Base-by-base conservation (phyloP, 148 eudicot species). In the Amaranthus cruentus region DNA sequence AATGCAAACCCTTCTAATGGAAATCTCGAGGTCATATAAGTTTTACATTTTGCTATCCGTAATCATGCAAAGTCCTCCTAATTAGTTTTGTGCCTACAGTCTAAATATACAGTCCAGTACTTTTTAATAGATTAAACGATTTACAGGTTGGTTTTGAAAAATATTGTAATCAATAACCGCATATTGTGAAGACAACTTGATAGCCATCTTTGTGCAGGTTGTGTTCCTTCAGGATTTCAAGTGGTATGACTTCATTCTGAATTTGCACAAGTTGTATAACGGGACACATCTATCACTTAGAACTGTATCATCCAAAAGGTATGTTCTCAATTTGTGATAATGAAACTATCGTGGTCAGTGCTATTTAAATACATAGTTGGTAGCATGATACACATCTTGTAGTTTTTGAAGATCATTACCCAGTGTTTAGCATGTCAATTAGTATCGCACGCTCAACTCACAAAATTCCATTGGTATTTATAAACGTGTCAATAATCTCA, bases 191-290 rank as follows among this genome's bases (percentile, higher is more conserved):
- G 50, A 51, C 55, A 21, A 66, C 9, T 13, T 47, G n/a, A 57
- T 12, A 43, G 50, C 49, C 53, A 38, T 28, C 61, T 65, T 64
- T 71, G 58, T 72, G 73, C 90, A 95, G 98, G 90, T 87, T 71
- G 97, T 91, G 80, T 77, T 78, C 76, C 97, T 91, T 77, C 97
- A 90, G 84, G 96, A 91, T 81, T 95, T 95, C 88, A 91, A 83
- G 78, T 95, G 98, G 98, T 91, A 91, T 38, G 97, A 95, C 79
- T 95, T 95, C 78, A 63, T 95, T 78, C 73, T 89, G 76, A 87
- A 91, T 70, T 71, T 95, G 73, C 97, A 87, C 77, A 91, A 82
- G 84, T 81, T 94, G 71, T 95, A 91, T 77, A 79, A 80, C 50
- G 97, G 98, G 61, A 87, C 96, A 47, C 98, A 95, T 86, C 76